A percentile compares a stretch with the other conserved stretches of the same genome.
phyloP scores from a whole-genome alignment of 192 early-diverging fungal genomes.

The Irineochytrium annulatum region DNA sequence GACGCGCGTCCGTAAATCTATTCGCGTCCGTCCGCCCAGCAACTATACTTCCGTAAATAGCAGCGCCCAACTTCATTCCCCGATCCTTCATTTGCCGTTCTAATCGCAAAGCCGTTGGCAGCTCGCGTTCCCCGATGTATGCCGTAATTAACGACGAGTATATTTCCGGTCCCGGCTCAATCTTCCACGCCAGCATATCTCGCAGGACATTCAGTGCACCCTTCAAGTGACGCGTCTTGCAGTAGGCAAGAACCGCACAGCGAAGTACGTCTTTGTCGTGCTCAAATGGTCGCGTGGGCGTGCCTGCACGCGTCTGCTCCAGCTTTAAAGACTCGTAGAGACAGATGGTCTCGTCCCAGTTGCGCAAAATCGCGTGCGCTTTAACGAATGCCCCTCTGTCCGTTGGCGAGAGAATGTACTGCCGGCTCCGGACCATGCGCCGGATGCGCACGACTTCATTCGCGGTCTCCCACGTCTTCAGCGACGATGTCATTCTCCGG shows the following conservation, averaged over 20 bases:
- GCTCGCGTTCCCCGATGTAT: neutral
- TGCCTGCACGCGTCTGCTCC: neutral
- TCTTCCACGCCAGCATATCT: neutral
- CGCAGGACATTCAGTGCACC: neutral
- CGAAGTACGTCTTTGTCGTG: neutral
- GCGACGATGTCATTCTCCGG: too few relatives aligned
- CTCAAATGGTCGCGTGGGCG: neutral
- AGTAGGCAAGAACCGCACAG: neutral
- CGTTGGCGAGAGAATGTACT: too few relatives aligned
- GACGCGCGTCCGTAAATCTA: too few relatives aligned
- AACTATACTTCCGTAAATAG: too few relatives aligned
- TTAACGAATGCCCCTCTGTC: too few relatives aligned
- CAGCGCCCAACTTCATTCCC: too few relatives aligned
- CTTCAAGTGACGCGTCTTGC: neutral
- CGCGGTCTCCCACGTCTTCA: too few relatives aligned
- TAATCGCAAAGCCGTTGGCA: neutral
- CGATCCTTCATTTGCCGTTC: neutral
- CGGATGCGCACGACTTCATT: too few relatives aligned
- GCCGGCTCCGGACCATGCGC: too few relatives aligned
- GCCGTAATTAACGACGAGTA: neutral
- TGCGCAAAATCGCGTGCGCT: constrained; percentile 19
- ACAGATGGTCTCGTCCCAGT: constrained; percentile 9
- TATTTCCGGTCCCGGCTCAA: too few relatives aligned
- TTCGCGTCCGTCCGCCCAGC: too few relatives aligned
- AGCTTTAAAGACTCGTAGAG: constrained; percentile 1